Conservation (phyloP, 768 basidiomycete species). For the Trametes sanguinea region DNA sequence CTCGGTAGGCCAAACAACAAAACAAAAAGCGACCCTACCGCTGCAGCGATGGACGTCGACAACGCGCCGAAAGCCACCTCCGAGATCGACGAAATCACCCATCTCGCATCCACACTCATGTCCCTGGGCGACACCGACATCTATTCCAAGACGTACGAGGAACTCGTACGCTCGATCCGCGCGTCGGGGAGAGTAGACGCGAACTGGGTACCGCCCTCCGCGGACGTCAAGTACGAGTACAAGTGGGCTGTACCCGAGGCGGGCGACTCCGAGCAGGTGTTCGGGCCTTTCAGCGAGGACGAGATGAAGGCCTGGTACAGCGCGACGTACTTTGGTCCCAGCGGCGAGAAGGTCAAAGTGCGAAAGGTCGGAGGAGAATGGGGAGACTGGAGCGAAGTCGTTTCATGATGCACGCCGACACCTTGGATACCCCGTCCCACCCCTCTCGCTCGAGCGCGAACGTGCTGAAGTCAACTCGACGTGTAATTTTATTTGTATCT, state of each 20-base stretch:
- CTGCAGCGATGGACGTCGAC: constrained; percentile 53
- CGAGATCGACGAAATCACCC: constrained; percentile 79
- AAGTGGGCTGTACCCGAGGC: constrained; percentile 67
- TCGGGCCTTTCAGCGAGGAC: constrained; percentile 80
- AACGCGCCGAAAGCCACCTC: constrained; percentile 34
- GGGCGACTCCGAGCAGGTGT: constrained; percentile 50
- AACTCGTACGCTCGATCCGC: constrained; percentile 75
- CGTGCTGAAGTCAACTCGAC: constrained; percentile 20
- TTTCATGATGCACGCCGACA: constrained; percentile 41
- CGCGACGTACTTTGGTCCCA: constrained; percentile 77
- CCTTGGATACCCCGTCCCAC: not conserved
- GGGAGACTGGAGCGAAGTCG: constrained; percentile 69
- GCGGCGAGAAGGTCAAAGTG: constrained; percentile 78
- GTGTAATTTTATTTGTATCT: constrained; percentile 29
- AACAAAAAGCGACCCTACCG: constrained; percentile 31
- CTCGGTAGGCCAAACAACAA: constrained; percentile 34
- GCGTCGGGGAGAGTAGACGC: constrained; percentile 67
- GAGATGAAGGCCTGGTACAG: constrained; percentile 81
- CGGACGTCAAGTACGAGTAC: constrained; percentile 78
- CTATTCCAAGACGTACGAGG: constrained; percentile 84
- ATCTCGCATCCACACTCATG: constrained; percentile 87
- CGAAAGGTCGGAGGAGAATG: constrained; percentile 69
- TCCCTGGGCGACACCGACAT: constrained; percentile 83
- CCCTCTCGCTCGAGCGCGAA: not conserved
- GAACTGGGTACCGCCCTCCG: constrained; percentile 76